These are phyloP conservation scores for Yamadazyma aaseri DNA, from an alignment of 1,139 yeast genomes.

Conservation along the genomic window DNA sequence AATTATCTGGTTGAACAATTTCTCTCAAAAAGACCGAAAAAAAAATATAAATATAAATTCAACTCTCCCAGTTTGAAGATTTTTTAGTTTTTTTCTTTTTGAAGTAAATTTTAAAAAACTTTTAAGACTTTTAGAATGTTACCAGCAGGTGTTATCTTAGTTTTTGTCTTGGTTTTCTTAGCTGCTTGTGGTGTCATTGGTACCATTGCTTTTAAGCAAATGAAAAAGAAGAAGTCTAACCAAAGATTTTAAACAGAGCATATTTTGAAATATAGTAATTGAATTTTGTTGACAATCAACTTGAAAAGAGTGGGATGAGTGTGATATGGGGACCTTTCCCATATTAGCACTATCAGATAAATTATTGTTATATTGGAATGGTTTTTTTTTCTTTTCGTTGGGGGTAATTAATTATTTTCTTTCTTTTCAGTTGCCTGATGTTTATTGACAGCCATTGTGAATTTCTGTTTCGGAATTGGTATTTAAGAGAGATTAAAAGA, in stretches of 20 bases:
- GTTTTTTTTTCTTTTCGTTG: not conserved
- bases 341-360: conserved; percentile 1
- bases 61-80: conserved; percentile 5
- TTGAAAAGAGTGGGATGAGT: too few relatives aligned
- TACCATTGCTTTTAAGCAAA: conserved; percentile 35
- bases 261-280: too few relatives aligned
- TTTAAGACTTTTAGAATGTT: conserved; percentile 27
- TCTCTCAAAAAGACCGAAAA: conserved; percentile 3
- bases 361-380: conserved; percentile 4
- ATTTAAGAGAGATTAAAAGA: too few relatives aligned
- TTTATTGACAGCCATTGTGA: too few relatives aligned
- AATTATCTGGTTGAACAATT: conserved; percentile 1
- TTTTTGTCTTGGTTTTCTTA: conserved; percentile 46
- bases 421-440: too few relatives aligned
- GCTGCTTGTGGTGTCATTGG: conserved; percentile 38
- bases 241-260: conserved; percentile 43
- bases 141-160: conserved; percentile 54
- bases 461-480: too few relatives aligned
- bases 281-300: too few relatives aligned
- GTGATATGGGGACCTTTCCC: too few relatives aligned
- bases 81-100: conserved; percentile 9
- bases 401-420: not conserved
- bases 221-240: conserved; percentile 45
- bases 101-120: conserved; percentile 4
- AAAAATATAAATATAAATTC: conserved; percentile 11